A percentile compares a stretch with the other conserved stretches of the same genome.
Conservation (phyloP, 805 yeast species). For the Scheffersomyces coipomensis region DNA sequence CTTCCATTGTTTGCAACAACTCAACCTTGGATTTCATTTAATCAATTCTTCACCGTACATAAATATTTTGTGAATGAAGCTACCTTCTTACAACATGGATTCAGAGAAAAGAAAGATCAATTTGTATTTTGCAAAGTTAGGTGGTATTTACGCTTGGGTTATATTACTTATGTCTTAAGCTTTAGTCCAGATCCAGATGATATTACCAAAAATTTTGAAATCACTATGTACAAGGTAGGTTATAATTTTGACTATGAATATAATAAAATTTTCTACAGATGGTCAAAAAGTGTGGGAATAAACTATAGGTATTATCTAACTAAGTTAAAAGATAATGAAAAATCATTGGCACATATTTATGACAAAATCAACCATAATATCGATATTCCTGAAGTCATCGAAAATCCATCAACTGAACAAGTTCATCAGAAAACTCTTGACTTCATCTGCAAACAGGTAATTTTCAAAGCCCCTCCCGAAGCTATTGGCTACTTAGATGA, state of each 20-base stretch:
- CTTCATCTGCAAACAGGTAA: too few relatives aligned
- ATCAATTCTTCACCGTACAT: background rate
- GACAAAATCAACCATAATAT: background rate
- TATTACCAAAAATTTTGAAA: constrained; percentile 2
- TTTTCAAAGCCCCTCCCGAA: too few relatives aligned
- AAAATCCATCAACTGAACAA: background rate
- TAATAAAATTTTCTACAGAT: constrained; percentile 3
- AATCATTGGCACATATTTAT: background rate
- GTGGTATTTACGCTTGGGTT: constrained; percentile 2
- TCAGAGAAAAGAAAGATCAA: background rate
- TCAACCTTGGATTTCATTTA: background rate
- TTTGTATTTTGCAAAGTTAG: background rate
- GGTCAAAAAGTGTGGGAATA: constrained; percentile 1
- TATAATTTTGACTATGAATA: constrained; percentile 9
- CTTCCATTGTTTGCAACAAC: background rate
- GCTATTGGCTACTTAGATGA: background rate
- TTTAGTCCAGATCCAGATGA: constrained; percentile 7
- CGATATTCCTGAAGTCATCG: background rate
- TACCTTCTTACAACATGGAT: background rate
- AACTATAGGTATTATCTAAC: background rate
- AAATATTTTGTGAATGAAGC: background rate
- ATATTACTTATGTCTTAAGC: constrained; percentile 3
- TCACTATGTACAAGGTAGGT: constrained; percentile 5
- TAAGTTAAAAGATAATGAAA: background rate
- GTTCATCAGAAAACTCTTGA: too few relatives aligned